phyloP scores from a whole-genome alignment of 1,284 basidiomycete species.

The Cryptococcus amylolentus region DNA sequence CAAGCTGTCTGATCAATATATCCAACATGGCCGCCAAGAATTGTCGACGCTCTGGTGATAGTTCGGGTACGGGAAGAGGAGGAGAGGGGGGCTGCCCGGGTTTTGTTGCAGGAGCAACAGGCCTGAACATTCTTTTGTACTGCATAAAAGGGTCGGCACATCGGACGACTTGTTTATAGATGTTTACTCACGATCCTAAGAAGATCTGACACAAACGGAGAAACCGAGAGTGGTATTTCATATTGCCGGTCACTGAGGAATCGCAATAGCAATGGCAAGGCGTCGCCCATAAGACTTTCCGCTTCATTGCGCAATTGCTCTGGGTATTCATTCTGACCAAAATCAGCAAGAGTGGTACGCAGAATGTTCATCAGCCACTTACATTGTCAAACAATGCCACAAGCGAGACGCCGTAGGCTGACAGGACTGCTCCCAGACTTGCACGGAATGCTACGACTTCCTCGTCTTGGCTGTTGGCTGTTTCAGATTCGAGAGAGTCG shows the following conservation, averaged over 20 bases:
- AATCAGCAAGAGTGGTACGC: background rate
- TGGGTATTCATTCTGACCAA: constrained; percentile 14
- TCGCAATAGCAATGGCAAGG: constrained; percentile 76
- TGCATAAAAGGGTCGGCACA: background rate
- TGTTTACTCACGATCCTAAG: constrained; percentile 63
- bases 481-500: constrained; percentile 72
- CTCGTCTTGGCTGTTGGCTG: constrained; percentile 64
- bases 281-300: constrained; percentile 62
- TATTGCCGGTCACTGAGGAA: constrained; percentile 88
- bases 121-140: constrained; percentile 16
- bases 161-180: background rate
- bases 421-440: constrained; percentile 78
- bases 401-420: constrained; percentile 78
- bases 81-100: constrained; percentile 25
- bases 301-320: constrained; percentile 68
- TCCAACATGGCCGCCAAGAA: constrained; percentile 78
- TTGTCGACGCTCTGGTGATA: constrained; percentile 65
- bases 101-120: constrained; percentile 15
- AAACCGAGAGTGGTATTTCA: constrained; percentile 78
- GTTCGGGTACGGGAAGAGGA: constrained; percentile 36
- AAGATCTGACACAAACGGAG: constrained; percentile 71
- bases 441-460: constrained; percentile 85
- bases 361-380: constrained; percentile 32
- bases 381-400: constrained; percentile 78
- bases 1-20: constrained; percentile 72